These are phyloP conservation scores for Magnusiomyces ingens DNA, from an alignment of 1,139 yeast genomes.

Conservation along the genomic window DNA sequence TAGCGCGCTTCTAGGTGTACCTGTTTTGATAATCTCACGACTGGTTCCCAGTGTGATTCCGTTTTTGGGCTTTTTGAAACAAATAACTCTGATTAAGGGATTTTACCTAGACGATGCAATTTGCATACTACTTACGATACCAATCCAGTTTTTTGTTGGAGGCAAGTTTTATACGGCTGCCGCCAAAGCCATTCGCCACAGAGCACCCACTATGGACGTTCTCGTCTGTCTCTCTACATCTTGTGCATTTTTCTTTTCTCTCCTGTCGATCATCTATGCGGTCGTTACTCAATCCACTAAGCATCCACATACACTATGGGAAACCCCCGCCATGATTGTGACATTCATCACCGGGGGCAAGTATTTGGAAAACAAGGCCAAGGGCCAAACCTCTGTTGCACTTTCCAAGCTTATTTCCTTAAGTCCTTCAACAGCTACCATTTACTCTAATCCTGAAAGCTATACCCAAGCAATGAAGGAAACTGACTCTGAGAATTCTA, in stretches of 20 bases:
- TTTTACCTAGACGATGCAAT: conserved; percentile 44
- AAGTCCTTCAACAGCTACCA: conserved; percentile 70
- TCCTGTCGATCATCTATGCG: conserved; percentile 48
- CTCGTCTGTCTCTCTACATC: conserved; percentile 78
- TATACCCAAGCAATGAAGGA: conserved; percentile 14
- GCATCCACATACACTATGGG: conserved; percentile 70
- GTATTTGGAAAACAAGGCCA: conserved; percentile 85
- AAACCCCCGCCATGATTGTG: conserved; percentile 78
- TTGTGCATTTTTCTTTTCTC: conserved; percentile 69
- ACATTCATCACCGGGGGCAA: conserved; percentile 83
- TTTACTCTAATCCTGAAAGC: conserved; percentile 33
- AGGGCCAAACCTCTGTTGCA: conserved; percentile 89
- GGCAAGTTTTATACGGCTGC: conserved; percentile 58
- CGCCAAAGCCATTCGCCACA: conserved; percentile 55
- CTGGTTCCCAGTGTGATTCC: conserved; percentile 34
- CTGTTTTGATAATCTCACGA: conserved; percentile 55
- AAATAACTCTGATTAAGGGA: conserved; percentile 28
- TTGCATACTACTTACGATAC: conserved; percentile 55
- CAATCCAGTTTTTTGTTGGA: conserved; percentile 66
- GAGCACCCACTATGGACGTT: conserved; percentile 93
- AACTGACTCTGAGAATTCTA: background rate
- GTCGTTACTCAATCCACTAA: conserved; percentile 30
- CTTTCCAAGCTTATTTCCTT: conserved; percentile 71
- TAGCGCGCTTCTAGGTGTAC: conserved; percentile 52
- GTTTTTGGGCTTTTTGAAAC: conserved; percentile 24